phyloP scores from a whole-genome alignment of 768 basidiomycete genomes.

The Auricularia auricula-judae region DNA sequence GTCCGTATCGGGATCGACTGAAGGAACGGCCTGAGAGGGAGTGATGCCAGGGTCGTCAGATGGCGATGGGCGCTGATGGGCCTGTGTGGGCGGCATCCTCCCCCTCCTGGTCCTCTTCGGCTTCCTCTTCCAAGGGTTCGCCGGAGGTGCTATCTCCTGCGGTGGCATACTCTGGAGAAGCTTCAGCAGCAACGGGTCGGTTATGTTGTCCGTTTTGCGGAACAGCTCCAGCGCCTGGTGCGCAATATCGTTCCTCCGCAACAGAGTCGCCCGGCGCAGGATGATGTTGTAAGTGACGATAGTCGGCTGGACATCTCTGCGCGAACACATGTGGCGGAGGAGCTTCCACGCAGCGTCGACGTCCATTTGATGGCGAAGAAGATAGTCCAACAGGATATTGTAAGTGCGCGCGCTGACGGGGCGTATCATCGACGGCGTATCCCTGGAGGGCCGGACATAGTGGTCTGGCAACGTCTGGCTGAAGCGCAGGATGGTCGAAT shows the following conservation, averaged over 20 bases:
- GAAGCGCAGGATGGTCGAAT: conserved; percentile 7
- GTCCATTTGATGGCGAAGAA: conserved; percentile 49
- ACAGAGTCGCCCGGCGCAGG: conserved; percentile 40
- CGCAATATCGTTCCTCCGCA: conserved; percentile 34
- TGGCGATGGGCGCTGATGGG: no score
- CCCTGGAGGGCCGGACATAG: background rate
- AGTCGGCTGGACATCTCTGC: conserved; percentile 34
- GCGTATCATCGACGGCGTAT: background rate
- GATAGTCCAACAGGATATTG: conserved; percentile 56
- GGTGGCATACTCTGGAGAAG: background rate
- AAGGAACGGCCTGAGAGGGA: no score
- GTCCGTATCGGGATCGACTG: background rate
- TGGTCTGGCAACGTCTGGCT: background rate
- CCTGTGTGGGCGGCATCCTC: no score
- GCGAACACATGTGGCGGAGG: conserved; percentile 42
- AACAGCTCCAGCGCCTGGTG: conserved; percentile 27
- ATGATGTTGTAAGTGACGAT: conserved; percentile 47
- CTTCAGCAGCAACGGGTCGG: background rate
- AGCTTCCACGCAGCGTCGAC: conserved; percentile 35
- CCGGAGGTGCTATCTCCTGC: background rate
- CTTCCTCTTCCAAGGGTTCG: conserved; percentile 11
- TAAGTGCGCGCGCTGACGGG: conserved; percentile 33
- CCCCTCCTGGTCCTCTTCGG: no score
- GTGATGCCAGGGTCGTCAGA: no score
- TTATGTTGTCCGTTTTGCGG: conserved; percentile 4